Evolutionary conservation across 148 eudicot genomes (phyloP), one percentile per base, ranked within the genome.

Genomic region (Rhododendron simsii): DNA sequence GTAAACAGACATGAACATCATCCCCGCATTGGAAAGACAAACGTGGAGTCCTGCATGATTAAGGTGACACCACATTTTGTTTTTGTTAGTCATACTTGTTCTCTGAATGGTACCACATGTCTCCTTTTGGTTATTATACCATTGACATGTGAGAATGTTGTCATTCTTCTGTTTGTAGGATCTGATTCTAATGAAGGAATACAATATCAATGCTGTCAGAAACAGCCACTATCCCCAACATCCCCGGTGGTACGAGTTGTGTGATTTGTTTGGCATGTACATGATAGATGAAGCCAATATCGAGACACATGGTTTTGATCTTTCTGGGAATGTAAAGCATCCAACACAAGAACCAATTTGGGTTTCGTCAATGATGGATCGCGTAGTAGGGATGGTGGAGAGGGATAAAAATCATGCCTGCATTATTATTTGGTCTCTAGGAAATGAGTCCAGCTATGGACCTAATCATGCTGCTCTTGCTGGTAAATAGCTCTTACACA

Each of bases 261-360:
- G 99, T 88, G 96, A 94, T 91, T 88, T 96, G 86, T 96, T 95
- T 90, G 99, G 99, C 85, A 93, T 96, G 98, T 96, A 96, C 91
- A 95, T 96, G 99, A 92, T 96, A 67, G 99, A 96, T 86, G 99
- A 96, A 91, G 99, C 99, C 83, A 96, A 96, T 88, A 96, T 96
- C 79, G 99, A 96, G 92, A 96, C 99, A 63, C 99, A 96, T 87
- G 99, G 99, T 84, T 96, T 96, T 91, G 92, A 93, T 90, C 91
- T 90, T 87, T 93, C 94, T 86, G 91, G 88, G 85, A 90, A 93
- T 71, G 75, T 91, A 48, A 96, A 93, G 89, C 99, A 96, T 91
- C 99, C 99, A 18, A 90, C 98, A 1, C 85, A 84, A 88, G 98
- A 96, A 81, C 95, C 95, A 44, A 48, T 82, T 85, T 96, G 99